phyloP scores from a whole-genome alignment of 179 eudicot species.

The Silene coronaria region DNA sequence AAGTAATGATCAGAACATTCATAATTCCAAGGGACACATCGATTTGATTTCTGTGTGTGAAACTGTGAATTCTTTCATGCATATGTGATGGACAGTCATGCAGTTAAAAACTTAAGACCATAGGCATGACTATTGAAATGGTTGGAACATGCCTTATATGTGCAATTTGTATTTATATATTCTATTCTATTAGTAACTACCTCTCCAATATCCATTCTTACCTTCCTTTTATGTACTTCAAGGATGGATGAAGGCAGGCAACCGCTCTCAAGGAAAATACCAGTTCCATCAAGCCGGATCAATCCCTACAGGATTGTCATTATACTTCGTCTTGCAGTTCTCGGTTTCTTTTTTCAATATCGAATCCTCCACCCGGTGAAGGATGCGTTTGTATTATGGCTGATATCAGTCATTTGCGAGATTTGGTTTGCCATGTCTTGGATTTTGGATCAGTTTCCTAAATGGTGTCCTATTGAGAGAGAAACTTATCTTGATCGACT shows the following conservation, averaged over 20 bases:
- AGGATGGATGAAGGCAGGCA: constrained; percentile 80
- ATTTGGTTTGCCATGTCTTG: constrained; percentile 93
- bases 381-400: constrained; percentile 80
- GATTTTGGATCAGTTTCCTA: constrained; percentile 95
- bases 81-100: constrained; percentile 3
- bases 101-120: background rate
- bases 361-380: constrained; percentile 87
- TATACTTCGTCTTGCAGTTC: constrained; percentile 60
- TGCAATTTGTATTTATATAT: constrained; percentile 2
- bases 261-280: constrained; percentile 67
- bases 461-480: constrained; percentile 82
- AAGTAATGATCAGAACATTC: background rate
- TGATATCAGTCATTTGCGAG: constrained; percentile 92
- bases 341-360: constrained; percentile 80
- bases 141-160: background rate
- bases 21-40: background rate
- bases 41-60: background rate
- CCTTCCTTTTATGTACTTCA: constrained; percentile 18
- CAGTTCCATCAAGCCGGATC: constrained; percentile 72
- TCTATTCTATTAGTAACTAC: too few relatives aligned
- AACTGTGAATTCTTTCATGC: constrained; percentile 1
- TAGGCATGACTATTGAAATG: background rate
- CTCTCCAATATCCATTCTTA: constrained; percentile 2
- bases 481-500: constrained; percentile 78
- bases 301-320: constrained; percentile 71